These are phyloP conservation scores for Nepenthes mirabilis DNA, from an alignment of 148 eudicot genomes.

Conservation along the genomic window DNA sequence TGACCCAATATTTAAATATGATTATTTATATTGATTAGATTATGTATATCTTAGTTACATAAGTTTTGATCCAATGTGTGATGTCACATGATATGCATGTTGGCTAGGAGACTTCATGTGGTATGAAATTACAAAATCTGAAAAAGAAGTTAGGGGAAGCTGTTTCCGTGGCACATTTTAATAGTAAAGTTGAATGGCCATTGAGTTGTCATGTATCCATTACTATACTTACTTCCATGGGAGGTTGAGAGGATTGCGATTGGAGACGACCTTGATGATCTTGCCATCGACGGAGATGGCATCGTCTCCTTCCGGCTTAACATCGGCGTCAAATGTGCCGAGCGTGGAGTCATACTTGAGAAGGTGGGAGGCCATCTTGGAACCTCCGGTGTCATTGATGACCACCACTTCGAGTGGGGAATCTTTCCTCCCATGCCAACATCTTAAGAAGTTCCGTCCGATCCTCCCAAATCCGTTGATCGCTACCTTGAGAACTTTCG, in stretches of 20 bases:
- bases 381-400: conserved; percentile 96
- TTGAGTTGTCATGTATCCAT: not conserved
- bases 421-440: conserved; percentile 96
- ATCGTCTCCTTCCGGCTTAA: conserved; percentile 63
- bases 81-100: no score
- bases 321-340: conserved; percentile 91
- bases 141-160: no score
- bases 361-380: conserved; percentile 95
- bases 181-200: no score
- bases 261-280: conserved; percentile 70
- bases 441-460: conserved; percentile 95
- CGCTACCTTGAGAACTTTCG: conserved; percentile 76
- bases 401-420: conserved; percentile 80
- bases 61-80: no score
- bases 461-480: conserved; percentile 96
- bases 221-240: conserved; percentile 59
- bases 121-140: no score
- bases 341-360: conserved; percentile 97
- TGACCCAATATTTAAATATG: no score
- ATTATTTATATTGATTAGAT: no score
- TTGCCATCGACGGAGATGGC: conserved; percentile 96
- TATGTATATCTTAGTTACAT: no score
- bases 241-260: conserved; percentile 78
- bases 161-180: no score
- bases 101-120: no score